phyloP scores from a whole-genome alignment of 371 early-diverging fungal genomes.

The Gilbertella persicaria region DNA sequence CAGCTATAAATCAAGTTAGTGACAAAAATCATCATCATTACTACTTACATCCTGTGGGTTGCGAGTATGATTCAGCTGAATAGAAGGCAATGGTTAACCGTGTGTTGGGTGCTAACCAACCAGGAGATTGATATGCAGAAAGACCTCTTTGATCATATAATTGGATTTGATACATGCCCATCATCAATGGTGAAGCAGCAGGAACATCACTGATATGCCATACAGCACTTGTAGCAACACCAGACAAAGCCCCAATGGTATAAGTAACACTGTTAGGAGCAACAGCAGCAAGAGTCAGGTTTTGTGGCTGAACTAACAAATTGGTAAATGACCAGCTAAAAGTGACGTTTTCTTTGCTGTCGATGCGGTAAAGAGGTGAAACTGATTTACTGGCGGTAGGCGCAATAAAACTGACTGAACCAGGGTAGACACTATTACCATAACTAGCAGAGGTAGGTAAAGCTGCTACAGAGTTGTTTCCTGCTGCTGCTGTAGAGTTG shows the following conservation, averaged over 20 bases:
- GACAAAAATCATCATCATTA: not conserved
- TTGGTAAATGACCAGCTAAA: conserved; percentile 45
- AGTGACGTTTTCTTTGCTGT: conserved; percentile 46
- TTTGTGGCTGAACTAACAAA: conserved; percentile 41
- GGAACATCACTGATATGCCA: conserved; percentile 47
- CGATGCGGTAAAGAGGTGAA: conserved; percentile 44
- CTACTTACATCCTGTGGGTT: conserved; percentile 29
- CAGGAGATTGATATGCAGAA: conserved; percentile 33
- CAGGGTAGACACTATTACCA: conserved; percentile 41
- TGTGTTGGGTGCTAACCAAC: conserved; percentile 40
- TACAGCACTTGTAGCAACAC: conserved; percentile 42
- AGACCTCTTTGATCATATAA: conserved; percentile 52
- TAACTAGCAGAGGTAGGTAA: conserved; percentile 46
- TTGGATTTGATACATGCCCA: conserved; percentile 46
- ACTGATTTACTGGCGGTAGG: conserved; percentile 48
- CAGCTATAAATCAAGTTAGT: conserved; percentile 21
- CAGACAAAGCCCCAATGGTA: conserved; percentile 41
- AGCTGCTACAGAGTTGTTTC: conserved; percentile 21
- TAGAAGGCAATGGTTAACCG: conserved; percentile 47
- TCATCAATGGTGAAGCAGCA: conserved; percentile 43
- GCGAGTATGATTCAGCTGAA: conserved; percentile 34
- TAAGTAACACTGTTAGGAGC: conserved; percentile 40
- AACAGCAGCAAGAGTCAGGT: conserved; percentile 49
- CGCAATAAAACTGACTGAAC: conserved; percentile 34
- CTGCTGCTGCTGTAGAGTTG: conserved; percentile 1